Evolutionary conservation across 306 rosid species (phyloP).

Genomic region (Senna siamea): DNA sequence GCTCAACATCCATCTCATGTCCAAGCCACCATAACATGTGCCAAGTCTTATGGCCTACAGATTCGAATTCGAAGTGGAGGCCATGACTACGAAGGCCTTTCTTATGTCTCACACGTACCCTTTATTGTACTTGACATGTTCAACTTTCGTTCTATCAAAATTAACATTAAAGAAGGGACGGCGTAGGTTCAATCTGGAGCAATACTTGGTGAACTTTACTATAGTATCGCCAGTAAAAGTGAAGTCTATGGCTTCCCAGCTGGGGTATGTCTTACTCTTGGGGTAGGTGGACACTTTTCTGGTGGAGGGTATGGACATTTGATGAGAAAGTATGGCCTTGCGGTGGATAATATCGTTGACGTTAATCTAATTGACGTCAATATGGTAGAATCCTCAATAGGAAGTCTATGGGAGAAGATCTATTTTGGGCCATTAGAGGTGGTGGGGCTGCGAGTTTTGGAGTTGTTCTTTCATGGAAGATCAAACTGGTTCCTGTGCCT

Average conservation of each 20-base stretch:
- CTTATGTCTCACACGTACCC: slow-evolving; percentile 34
- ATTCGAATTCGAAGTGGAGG: slow-evolving; percentile 47
- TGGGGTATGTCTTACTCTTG: slow-evolving; percentile 61
- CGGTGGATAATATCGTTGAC: slow-evolving; percentile 60
- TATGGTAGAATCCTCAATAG: slow-evolving; percentile 37
- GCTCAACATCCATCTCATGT: not conserved
- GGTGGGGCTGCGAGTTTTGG: slow-evolving; percentile 68
- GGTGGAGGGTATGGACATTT: slow-evolving; percentile 86
- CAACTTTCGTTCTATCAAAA: not conserved
- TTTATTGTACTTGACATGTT: slow-evolving; percentile 42
- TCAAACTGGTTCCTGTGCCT: slow-evolving; percentile 59
- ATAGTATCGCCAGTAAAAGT: slow-evolving; percentile 17
- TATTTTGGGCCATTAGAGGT: slow-evolving; percentile 52
- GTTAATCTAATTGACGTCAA: slow-evolving; percentile 35
- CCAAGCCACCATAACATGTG: slow-evolving; percentile 40
- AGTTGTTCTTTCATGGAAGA: slow-evolving; percentile 61
- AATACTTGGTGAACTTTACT: slow-evolving; percentile 39
- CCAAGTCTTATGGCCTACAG: slow-evolving; percentile 30
- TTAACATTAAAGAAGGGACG: not conserved
- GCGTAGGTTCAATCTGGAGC: slow-evolving; percentile 45
- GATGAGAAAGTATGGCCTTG: slow-evolving; percentile 74
- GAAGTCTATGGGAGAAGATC: slow-evolving; percentile 47
- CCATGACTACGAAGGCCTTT: slow-evolving; percentile 46
- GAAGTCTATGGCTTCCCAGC: slow-evolving; percentile 45
- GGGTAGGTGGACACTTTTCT: slow-evolving; percentile 69